Base-by-base conservation (phyloP, 2,329 filamentous ascomycete genomes). In the Microdochium trichocladiopsis region DNA sequence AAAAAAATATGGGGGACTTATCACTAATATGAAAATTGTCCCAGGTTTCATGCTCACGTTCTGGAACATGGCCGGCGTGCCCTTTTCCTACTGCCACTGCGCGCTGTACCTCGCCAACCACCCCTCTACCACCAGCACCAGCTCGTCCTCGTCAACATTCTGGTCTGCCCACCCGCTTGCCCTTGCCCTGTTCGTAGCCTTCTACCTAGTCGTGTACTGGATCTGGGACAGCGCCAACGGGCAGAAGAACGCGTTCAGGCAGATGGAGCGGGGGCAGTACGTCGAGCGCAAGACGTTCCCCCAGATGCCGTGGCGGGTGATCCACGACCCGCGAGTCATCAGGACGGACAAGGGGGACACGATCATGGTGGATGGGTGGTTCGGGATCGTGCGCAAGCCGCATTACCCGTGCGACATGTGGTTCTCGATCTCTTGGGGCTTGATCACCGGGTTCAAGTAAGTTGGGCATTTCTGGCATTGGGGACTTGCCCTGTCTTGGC, bases 11-110 rank as follows among this genome's bases (percentile, higher is more conserved):
- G n/a, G n/a, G n/a, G n/a, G n/a, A n/a, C n/a, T n/a, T n/a, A n/a
- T n/a, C n/a, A n/a, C n/a, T n/a, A n/a, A n/a, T n/a, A n/a, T n/a
- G n/a, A n/a, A n/a, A n/a, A n/a, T n/a, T n/a, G n/a, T n/a, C n/a
- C n/a, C n/a, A 79, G 88, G 88, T 53, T 93, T 92, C 75, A 91
- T 93, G 87, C 79, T 93, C 56, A 90, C 90, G 66, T 93, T 92
- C 78, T 93, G 88, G 88, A 93, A 92, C 70, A 72, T 93, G 69
- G 87, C 88, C 33, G 88, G 88, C 61, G 88, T 92, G 18, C 88
- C 88, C 2, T 75, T 93, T 53, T 86, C 80, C 53, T 93, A 93
- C 77, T 91, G 88, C 74, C 88, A 92, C 75, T 90, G 86, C 77
- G 89, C 85, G 25, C 79, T 93, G 62, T 93, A 86, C 72, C 77